Conservation (phyloP, 1,284 basidiomycete species). For the Cutaneotrichosporon sp. region DNA sequence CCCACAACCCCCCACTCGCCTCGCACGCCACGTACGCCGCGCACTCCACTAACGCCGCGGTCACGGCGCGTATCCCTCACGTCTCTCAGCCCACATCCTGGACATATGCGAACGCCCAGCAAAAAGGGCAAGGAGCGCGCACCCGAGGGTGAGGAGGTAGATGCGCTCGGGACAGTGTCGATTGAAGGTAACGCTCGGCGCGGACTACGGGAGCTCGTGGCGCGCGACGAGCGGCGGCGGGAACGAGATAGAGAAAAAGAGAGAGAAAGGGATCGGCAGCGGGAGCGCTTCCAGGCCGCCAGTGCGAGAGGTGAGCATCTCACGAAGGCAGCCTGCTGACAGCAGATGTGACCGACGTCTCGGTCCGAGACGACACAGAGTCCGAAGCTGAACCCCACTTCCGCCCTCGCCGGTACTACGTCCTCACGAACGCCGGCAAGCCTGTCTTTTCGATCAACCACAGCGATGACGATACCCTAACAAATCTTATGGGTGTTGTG, state of each 20-base stretch:
- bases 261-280: not conserved
- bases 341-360: not conserved
- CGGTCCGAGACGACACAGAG: too few relatives aligned
- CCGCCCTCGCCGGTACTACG: constrained; percentile 66
- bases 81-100: not conserved
- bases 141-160: not conserved
- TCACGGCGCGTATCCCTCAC: not conserved
- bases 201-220: constrained; percentile 8
- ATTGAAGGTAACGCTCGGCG: constrained; percentile 5
- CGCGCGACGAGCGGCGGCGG: not conserved
- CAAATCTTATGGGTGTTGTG: constrained; percentile 82
- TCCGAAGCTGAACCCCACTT: not conserved
- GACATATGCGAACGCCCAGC: constrained; percentile 1
- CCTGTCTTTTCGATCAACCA: constrained; percentile 71
- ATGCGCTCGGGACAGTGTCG: not conserved
- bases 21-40: not conserved
- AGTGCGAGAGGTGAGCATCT: not conserved
- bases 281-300: not conserved
- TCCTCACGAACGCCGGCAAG: constrained; percentile 91
- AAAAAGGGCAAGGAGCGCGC: constrained; percentile 16
- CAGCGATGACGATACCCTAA: constrained; percentile 56
- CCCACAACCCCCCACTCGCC: not conserved
- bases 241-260: not conserved
- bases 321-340: not conserved
- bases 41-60: not conserved